phyloP scores from a whole-genome alignment of 768 basidiomycete species.

The Gloeopeniophorella convolvens region DNA sequence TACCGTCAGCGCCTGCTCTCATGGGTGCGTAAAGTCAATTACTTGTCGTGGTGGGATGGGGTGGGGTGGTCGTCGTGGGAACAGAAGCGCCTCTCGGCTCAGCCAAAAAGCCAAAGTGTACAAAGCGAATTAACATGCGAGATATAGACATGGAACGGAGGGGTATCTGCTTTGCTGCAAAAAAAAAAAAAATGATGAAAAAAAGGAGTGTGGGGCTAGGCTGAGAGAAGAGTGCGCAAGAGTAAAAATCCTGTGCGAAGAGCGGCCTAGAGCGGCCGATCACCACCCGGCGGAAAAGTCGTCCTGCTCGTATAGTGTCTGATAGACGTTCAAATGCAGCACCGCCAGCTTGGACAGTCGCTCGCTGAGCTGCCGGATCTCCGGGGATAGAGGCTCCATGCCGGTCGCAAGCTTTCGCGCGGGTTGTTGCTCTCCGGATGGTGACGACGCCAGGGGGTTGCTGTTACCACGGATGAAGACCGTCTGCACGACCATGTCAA shows the following conservation, averaged over 20 bases:
- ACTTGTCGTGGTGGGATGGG: too few relatives aligned
- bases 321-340: slow-evolving; percentile 71
- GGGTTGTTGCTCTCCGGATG: slow-evolving; percentile 23
- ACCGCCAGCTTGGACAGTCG: slow-evolving; percentile 65
- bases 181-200: not conserved
- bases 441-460: not conserved
- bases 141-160: not conserved
- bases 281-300: slow-evolving; percentile 34
- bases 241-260: too few relatives aligned
- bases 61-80: slow-evolving; percentile 7
- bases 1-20: too few relatives aligned
- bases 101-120: slow-evolving; percentile 1
- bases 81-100: not conserved
- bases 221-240: not conserved
- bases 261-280: not conserved
- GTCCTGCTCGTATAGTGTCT: slow-evolving; percentile 69
- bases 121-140: slow-evolving; percentile 16
- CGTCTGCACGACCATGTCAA: slow-evolving; percentile 48
- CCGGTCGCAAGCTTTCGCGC: slow-evolving; percentile 32
- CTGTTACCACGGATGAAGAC: slow-evolving; percentile 38
- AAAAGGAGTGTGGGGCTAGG: not conserved
- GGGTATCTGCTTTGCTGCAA: slow-evolving; percentile 18
- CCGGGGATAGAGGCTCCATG: slow-evolving; percentile 65
- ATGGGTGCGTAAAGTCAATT: too few relatives aligned
- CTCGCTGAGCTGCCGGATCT: slow-evolving; percentile 62